Evolutionary conservation across 2,329 filamentous ascomycete genomes (phyloP).

Genomic region (Neonectria ditissima): DNA sequence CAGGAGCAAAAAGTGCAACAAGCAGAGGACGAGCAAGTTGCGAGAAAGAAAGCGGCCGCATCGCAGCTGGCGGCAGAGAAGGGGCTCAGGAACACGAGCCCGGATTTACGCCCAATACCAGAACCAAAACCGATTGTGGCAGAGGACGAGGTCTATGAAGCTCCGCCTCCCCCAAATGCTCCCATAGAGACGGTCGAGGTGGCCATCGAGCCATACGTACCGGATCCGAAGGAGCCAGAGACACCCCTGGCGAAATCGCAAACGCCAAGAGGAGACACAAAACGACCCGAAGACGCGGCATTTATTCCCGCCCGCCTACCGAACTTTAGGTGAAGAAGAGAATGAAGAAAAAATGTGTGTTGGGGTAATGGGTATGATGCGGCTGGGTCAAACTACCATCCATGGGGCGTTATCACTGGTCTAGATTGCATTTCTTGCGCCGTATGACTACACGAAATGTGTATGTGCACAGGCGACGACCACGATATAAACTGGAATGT

Average conservation of each 20-base stretch:
- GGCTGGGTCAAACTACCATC: conserved; percentile 1
- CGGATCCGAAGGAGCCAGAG: conserved; percentile 22
- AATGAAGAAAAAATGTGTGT: not conserved
- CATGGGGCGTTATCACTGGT: not conserved
- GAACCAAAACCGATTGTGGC: conserved; percentile 46
- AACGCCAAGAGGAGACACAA: conserved; percentile 10
- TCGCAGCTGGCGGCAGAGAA: conserved; percentile 62
- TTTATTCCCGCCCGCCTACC: conserved; percentile 72
- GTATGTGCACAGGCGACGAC: conserved; percentile 18
- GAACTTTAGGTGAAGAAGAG: conserved; percentile 58
- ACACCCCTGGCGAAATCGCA: conserved; percentile 45
- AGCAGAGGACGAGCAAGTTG: conserved; percentile 66
- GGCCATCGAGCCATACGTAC: conserved; percentile 10
- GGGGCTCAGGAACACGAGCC: conserved; percentile 54
- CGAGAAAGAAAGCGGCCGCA: conserved; percentile 65
- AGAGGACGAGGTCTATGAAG: conserved; percentile 49
- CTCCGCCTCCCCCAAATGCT: conserved; percentile 24
- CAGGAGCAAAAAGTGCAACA: conserved; percentile 65
- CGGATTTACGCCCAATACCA: conserved; percentile 18
- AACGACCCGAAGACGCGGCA: conserved; percentile 36
- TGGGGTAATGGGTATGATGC: not conserved
- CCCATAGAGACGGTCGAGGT: conserved; percentile 30
- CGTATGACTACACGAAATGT: conserved; percentile 36
- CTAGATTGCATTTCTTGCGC: conserved; percentile 23
- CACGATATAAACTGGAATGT: conserved; percentile 32